Evolutionary conservation across 2,329 filamentous ascomycete genomes (phyloP), one percentile per base, ranked within the genome.

Genomic region (Diaporthe batatas): DNA sequence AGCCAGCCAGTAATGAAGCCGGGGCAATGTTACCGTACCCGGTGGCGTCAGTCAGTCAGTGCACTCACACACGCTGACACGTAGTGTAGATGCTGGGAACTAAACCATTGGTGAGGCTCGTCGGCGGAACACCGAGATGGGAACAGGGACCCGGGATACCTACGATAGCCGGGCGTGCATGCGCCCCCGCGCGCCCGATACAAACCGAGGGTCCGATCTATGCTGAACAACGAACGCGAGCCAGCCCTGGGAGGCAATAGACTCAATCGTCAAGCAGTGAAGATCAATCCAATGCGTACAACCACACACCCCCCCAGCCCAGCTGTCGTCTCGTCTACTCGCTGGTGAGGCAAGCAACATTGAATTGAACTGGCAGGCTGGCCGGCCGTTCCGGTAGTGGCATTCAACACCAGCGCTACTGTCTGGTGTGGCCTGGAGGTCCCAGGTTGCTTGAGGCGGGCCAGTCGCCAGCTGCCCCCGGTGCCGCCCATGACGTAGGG

Each of bases 401-500:
- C n/a, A 39, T 53, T 44, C n/a, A n/a, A n/a, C 18, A n/a, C 53
- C 36, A 65, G 44, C 59, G 59, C 59, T 69, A 58, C 58, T 62
- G 58, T 44, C 18, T 10, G 39, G n/a, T 25, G 34, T 62, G 8
- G 47, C 44, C 47, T 29, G 23, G 21, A 59, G 55, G 34, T 59
- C 44, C 62, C 25, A 51, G 21, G 44, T 47, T 39, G n/a, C 53
- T 18, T 58, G 58, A 25, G n/a, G 68, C 25, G 42, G 21, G 21
- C 59, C 59, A 65, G 29, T 65, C 44, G 21, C 59, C 68, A 53
- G n/a, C 14, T 25, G 32, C 44, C 25, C 47, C 21, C 36, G 34
- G 32, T 32, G 11, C 68, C 44, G 53, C 29, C 42, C 44, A 65
- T 70, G 68, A 70, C 68, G 68, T 70, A 70, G 10, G 36, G 10